These are phyloP conservation scores for Poa pratensis DNA, from an alignment of 176 grass and related monocot genomes.

Conservation along the genomic window DNA sequence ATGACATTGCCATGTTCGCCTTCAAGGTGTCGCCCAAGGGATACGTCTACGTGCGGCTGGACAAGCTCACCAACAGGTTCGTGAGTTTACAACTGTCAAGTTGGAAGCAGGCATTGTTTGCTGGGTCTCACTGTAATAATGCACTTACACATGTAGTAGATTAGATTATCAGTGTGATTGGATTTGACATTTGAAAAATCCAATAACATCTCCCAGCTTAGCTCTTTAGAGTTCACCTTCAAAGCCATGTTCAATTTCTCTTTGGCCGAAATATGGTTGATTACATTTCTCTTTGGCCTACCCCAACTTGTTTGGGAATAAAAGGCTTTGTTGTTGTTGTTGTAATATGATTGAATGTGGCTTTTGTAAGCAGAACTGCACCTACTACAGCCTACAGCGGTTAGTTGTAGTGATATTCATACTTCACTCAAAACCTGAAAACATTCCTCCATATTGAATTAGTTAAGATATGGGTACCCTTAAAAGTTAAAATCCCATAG, in stretches of 20 bases:
- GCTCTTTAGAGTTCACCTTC: neutral
- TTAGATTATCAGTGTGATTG: neutral
- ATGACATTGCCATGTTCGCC: constrained; percentile 74
- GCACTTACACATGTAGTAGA: neutral
- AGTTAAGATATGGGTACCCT: neutral
- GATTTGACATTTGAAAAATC: neutral
- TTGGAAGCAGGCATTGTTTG: neutral
- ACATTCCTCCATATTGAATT: neutral
- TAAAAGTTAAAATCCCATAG: neutral
- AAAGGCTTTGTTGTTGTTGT: too few species aligned
- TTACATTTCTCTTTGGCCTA: neutral
- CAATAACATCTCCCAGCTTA: neutral
- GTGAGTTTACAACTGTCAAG: neutral
- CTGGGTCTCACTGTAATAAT: neutral
- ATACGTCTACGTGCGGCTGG: constrained; percentile 83
- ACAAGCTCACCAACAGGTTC: constrained; percentile 74
- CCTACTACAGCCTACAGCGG: too few species aligned
- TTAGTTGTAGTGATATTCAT: neutral
- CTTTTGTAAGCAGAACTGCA: neutral
- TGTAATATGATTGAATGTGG: neutral
- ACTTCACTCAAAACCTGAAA: neutral
- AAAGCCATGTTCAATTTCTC: neutral
- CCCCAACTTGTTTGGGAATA: too few species aligned
- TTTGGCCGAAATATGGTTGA: neutral
- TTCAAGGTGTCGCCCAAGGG: constrained; percentile 94